Evolutionary conservation across 495 filamentous ascomycete species (phyloP).

Genomic region (Penicillium ucsense): DNA sequence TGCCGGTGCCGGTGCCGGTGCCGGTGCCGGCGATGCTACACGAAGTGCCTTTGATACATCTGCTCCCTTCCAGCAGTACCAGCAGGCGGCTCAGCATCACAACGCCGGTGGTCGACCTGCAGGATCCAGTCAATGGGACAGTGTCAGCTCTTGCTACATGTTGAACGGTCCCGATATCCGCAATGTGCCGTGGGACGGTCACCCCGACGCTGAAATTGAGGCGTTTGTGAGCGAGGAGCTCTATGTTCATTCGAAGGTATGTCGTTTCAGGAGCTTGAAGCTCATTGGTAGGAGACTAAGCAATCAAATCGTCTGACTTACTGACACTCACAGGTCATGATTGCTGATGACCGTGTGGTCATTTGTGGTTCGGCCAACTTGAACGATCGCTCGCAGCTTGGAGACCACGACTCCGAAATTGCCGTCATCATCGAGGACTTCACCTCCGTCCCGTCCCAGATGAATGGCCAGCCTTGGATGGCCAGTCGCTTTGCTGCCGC

Average conservation of each 20-base stretch:
- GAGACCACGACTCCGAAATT: slow-evolving; percentile 76
- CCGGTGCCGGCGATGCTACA: slow-evolving; percentile 5
- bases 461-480: slow-evolving; percentile 60
- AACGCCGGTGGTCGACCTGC: slow-evolving; percentile 18
- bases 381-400: slow-evolving; percentile 90
- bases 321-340: slow-evolving; percentile 48
- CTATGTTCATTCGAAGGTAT: slow-evolving; percentile 83
- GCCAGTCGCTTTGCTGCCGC: slow-evolving; percentile 76
- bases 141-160: slow-evolving; percentile 79
- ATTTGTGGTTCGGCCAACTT: slow-evolving; percentile 91
- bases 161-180: slow-evolving; percentile 65
- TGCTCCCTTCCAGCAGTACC: slow-evolving; percentile 52
- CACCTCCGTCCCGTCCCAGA: slow-evolving; percentile 53
- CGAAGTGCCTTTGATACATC: slow-evolving; percentile 32
- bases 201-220: slow-evolving; percentile 64
- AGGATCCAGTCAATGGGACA: slow-evolving; percentile 54
- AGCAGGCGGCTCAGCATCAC: slow-evolving; percentile 47
- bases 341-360: slow-evolving; percentile 81
- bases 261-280: background rate
- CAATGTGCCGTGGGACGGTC: slow-evolving; percentile 64
- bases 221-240: slow-evolving; percentile 90
- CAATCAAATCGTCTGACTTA: background rate
- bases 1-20: too few species aligned
- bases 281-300: too few species aligned
- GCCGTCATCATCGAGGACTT: slow-evolving; percentile 75